Evolutionary conservation across 306 rosid genomes (phyloP), one percentile per base, ranked within the genome.

Genomic region (Rosa chinensis): DNA sequence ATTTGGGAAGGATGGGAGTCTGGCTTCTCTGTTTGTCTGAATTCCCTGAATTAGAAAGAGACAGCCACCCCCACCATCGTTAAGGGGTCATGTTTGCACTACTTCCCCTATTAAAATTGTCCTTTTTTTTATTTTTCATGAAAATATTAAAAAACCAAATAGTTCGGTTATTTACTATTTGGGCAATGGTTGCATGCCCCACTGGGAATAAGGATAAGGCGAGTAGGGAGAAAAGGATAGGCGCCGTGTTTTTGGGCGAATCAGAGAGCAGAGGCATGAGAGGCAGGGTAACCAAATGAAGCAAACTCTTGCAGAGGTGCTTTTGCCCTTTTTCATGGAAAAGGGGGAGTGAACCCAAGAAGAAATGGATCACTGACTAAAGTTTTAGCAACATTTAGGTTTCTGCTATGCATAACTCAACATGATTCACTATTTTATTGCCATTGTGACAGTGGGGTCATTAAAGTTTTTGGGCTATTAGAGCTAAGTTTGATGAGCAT

Each of bases 1-100:
- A 84, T 78, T 75, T 78, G 90, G 92, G 79, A 85, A 87, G 94
- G 82, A 76, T 74, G 79, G 79, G 79, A 32, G 78, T 28, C 11
- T 62, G 78, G 67, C 68, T 25, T 50, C 77, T 55, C 47, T 52
- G 35, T 70, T 80, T 84, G 88, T 70, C 83, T 78, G 47, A 70
- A 75, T 85, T 68, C 74, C 74, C 82, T 80, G 77, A 80, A 78
- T 47, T 66, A 32, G 35, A 32, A 1, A 32, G 64, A 45, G 79
- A 18, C 40, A 11, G 44, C 75, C 77, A 80, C 77, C 79, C 73
- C 32, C 35, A 35, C 59, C 52, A 55, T 0, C 56, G 39, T 53
- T 3, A 43, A 75, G 64, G 10, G 55, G 25, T 49, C 3, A 5
- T 14, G 70, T 37, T 73, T 80, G n/a, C 76, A 66, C 6, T 4